Percentiles rank a stretch among this genome's conserved stretches.
phyloP scores from a whole-genome alignment of 371 early-diverging fungal genomes.

The Rhizomucor pusillus region DNA sequence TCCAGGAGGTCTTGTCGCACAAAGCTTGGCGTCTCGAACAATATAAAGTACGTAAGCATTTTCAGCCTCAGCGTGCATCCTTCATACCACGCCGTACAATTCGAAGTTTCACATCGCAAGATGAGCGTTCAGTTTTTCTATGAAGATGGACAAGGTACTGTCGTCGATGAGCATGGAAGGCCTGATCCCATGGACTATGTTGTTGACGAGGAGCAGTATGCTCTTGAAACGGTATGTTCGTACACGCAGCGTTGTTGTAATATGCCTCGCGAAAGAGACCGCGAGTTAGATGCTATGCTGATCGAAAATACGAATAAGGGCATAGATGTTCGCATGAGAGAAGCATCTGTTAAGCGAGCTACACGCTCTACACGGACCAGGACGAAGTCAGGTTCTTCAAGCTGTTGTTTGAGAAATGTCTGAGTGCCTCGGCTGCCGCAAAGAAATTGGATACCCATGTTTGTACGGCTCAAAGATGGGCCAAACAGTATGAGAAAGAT shows the following conservation, averaged over 20 bases:
- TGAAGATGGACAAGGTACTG: no score
- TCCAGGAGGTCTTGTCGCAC: no score
- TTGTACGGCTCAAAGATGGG: conserved; percentile 18
- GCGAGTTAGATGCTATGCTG: background rate
- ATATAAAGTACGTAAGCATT: no score
- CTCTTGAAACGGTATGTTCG: conserved; percentile 5
- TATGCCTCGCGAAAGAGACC: background rate
- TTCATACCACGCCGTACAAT: background rate
- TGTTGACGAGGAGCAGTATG: conserved; percentile 15
- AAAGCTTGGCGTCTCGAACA: no score
- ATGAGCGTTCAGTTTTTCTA: conserved; percentile 7
- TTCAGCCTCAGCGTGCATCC: background rate
- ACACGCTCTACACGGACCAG: no score
- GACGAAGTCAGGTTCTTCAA: no score
- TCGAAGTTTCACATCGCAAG: background rate
- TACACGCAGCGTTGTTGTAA: background rate
- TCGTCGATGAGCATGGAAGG: conserved; percentile 8
- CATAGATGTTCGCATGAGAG: conserved; percentile 18
- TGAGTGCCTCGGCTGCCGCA: conserved; percentile 1
- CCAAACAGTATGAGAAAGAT: conserved; percentile 14
- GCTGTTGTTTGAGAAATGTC: no score
- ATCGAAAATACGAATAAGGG: conserved; percentile 7
- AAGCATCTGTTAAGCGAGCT: conserved; percentile 12
- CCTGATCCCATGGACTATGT: conserved; percentile 16
- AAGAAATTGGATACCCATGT: conserved; percentile 16